Conservation (phyloP, 1,139 yeast species). For the Kluyveromyces sp. region DNA sequence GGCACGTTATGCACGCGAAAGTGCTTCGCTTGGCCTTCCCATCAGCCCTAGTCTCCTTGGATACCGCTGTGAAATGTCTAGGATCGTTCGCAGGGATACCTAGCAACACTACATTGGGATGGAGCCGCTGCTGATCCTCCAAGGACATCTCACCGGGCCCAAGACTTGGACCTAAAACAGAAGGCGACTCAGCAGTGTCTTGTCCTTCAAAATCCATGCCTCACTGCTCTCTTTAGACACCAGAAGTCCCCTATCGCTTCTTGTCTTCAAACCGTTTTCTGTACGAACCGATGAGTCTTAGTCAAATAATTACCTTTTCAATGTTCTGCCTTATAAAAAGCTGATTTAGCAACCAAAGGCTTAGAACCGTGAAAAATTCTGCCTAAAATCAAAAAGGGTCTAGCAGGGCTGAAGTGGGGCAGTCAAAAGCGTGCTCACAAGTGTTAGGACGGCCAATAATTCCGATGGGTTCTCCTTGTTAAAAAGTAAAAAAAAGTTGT, state of each 20-base stretch:
- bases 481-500: too few species aligned
- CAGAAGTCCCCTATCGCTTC: neutral
- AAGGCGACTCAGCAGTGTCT: too few species aligned
- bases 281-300: neutral
- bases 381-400: neutral
- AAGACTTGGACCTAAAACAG: neutral
- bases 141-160: neutral
- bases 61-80: slow-evolving; percentile 20
- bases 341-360: too few species aligned
- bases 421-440: too few species aligned
- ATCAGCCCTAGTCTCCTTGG: slow-evolving; percentile 17
- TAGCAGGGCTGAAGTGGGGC: too few species aligned
- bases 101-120: slow-evolving; percentile 7
- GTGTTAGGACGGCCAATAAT: too few species aligned
- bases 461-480: too few species aligned
- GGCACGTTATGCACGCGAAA: slow-evolving; percentile 77
- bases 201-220: neutral
- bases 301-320: neutral
- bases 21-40: slow-evolving; percentile 31
- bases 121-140: slow-evolving; percentile 11
- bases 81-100: slow-evolving; percentile 25
- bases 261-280: neutral
- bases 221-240: neutral
- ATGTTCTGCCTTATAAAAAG: neutral
- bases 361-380: too few species aligned